Conservation (phyloP, 148 eudicot species). For the Selenicereus undatus region DNA sequence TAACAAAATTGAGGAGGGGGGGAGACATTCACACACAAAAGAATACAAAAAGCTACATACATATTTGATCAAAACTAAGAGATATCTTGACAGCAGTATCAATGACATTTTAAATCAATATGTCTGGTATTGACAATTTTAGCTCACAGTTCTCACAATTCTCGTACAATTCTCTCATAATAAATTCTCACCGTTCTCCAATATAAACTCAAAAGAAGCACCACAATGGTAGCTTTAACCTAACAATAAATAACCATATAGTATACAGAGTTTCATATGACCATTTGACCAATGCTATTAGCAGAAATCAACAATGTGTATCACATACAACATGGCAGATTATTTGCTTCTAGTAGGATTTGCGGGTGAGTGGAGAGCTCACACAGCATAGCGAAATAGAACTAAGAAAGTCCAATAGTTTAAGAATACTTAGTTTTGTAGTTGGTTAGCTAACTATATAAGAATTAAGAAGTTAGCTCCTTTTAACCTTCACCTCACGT, state of each 20-base stretch:
- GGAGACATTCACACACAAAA: too few relatives aligned
- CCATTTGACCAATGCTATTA: neutral
- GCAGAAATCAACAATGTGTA: neutral
- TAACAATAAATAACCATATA: neutral
- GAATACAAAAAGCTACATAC: too few relatives aligned
- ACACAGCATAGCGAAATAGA: too few relatives aligned
- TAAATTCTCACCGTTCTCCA: too few relatives aligned
- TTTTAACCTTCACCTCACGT: constrained; percentile 47
- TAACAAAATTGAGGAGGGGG: too few relatives aligned
- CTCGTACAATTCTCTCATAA: too few relatives aligned
- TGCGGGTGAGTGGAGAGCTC: neutral
- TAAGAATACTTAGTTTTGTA: neutral
- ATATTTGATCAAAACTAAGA: too few relatives aligned
- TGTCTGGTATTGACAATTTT: too few relatives aligned
- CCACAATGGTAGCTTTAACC: neutral
- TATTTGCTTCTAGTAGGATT: too few relatives aligned
- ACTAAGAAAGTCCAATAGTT: neutral
- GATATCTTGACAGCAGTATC: too few relatives aligned
- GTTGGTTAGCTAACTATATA: neutral
- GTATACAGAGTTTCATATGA: neutral
- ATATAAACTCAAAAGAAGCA: neutral
- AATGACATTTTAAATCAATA: too few relatives aligned
- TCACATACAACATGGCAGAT: neutral
- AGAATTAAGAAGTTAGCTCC: constrained; percentile 11
- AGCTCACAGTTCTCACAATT: too few relatives aligned